Evolutionary conservation across 257 asterid species (phyloP), one percentile per base, ranked within the genome.

Genomic region (Scutellaria galericulata): DNA sequence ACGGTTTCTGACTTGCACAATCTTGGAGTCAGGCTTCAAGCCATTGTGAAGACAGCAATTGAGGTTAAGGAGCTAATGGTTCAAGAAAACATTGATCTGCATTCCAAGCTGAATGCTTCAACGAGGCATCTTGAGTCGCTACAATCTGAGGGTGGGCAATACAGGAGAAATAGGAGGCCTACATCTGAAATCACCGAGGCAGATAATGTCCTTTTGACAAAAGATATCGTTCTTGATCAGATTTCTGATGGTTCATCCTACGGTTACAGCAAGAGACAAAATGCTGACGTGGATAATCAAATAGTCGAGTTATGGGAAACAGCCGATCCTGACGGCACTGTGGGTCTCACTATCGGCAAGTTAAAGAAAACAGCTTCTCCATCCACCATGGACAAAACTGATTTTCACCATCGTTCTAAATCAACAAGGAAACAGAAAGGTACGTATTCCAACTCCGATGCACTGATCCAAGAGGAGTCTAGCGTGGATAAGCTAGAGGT

Each of bases 141-240:
- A 15, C 90, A 92, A 53, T 79, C 92, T n/a, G 91, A 78, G 77
- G 78, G 79, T 51, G 83, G 86, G 65, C 82, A 64, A 31, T 59
- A 59, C 59, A 75, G 89, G 82, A 81, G 90, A 75, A 80, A 74
- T 41, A 58, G 75, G 47, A 81, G 83, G 80, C 89, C 85, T 6
- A 68, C 81, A 18, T 84, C 93, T 9, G 96, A 86, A 79, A 84
- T 85, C 78, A 75, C 83, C 13, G 99, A 89, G 82, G 88, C 71
- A 31, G 96, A 88, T 35, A 85, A 69, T n/a, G 75, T 83, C 53
- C 86, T 90, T 50, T 56, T 92, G 82, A 86, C 98, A 40, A 95
- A 95, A 80, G 99, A 95, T 63, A 95, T 95, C 3, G 81, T 92
- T 81, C 99, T 95, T 62, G 99, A 95, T 79, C 98, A 92, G 78